phyloP scores from a whole-genome alignment of 306 rosid genomes.

The Alnus rubra region DNA sequence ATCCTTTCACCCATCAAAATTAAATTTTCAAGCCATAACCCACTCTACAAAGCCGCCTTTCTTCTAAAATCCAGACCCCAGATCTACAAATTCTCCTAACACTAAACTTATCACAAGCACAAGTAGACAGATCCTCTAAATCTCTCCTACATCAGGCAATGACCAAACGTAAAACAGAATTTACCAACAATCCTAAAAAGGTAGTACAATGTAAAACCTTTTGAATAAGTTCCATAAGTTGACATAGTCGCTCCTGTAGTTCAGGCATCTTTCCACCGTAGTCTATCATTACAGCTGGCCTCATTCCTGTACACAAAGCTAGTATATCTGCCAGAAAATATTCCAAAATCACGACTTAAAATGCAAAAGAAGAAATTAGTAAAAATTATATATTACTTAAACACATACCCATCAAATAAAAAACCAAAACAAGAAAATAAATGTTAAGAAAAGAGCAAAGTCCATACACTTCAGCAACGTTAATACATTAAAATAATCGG shows the following conservation, averaged over 20 bases:
- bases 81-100: neutral
- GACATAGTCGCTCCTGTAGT: constrained; percentile 61
- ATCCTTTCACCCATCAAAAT: neutral
- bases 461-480: neutral
- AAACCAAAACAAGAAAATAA: neutral
- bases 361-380: neutral
- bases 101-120: neutral
- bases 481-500: neutral
- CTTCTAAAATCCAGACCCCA: neutral
- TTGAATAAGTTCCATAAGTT: constrained; percentile 50
- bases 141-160: neutral
- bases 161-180: neutral
- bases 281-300: constrained; percentile 79
- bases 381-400: neutral
- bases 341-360: constrained; percentile 8
- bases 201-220: constrained; percentile 33
- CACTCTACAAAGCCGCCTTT: neutral
- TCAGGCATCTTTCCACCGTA: constrained; percentile 91
- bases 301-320: constrained; percentile 78
- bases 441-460: neutral
- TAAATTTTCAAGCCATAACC: neutral
- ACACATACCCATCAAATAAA: neutral
- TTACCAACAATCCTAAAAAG: neutral
- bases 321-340: constrained; percentile 51
- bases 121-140: neutral